Percentiles rank a stretch among this genome's conserved stretches.
Evolutionary conservation across 257 asterid genomes (phyloP).

Genomic region (Sherardia arvensis): DNA sequence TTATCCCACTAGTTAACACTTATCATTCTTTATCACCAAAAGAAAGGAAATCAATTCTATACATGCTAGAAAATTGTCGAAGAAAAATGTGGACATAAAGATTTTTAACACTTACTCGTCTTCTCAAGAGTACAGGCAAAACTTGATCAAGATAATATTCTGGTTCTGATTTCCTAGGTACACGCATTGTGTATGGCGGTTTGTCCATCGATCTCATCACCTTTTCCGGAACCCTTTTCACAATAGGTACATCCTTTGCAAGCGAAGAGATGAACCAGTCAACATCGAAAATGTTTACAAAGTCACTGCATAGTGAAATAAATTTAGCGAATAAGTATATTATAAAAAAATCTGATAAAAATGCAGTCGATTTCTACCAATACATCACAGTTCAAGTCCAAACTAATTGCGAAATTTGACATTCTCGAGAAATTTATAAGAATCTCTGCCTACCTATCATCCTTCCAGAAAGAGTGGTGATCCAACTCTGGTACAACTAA

Average conservation of each 20-base stretch:
- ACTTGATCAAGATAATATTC: conserved; percentile 96
- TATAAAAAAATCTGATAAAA: neutral
- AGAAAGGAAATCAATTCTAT: neutral
- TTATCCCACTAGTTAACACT: conserved; percentile 6
- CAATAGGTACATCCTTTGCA: conserved; percentile 73
- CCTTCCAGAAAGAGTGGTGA: conserved; percentile 95
- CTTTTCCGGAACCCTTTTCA: conserved; percentile 89
- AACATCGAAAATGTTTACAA: conserved; percentile 75
- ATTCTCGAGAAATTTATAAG: neutral
- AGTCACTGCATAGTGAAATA: conserved; percentile 64
- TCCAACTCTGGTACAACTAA: conserved; percentile 95
- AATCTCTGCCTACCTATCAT: conserved; percentile 64
- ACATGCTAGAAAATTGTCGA: neutral
- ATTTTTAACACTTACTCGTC: conserved; percentile 58
- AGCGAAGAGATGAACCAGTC: conserved; percentile 95
- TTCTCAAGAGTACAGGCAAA: conserved; percentile 75
- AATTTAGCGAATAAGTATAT: conserved; percentile 14
- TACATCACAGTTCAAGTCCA: neutral
- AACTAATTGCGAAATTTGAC: neutral
- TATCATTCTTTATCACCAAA: neutral
- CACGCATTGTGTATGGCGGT: conserved; percentile 99
- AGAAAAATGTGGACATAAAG: neutral
- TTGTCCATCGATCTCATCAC: conserved; percentile 98
- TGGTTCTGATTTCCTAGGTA: conserved; percentile 94
- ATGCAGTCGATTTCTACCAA: neutral